phyloP scores from a whole-genome alignment of 768 basidiomycete genomes.

The Tephrocybe sp. region DNA sequence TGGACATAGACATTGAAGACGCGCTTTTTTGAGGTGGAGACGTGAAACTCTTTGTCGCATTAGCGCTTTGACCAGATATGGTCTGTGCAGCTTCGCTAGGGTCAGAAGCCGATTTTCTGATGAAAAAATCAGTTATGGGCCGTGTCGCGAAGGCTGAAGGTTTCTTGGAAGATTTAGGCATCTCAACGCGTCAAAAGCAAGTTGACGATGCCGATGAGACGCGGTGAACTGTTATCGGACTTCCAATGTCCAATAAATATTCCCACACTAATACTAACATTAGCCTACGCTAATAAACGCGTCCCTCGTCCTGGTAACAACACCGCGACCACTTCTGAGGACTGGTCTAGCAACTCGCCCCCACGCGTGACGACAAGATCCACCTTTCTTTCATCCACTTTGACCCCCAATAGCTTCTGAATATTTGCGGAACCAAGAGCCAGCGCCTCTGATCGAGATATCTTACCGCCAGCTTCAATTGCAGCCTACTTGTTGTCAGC shows the following conservation, averaged over 20 bases:
- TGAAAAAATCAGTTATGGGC: conserved; percentile 48
- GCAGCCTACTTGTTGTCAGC: conserved; percentile 31
- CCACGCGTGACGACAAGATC: conserved; percentile 60
- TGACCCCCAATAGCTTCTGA: conserved; percentile 35
- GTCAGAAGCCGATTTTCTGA: conserved; percentile 23
- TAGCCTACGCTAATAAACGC: conserved; percentile 9
- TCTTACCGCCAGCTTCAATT: conserved; percentile 36
- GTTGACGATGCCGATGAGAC: conserved; percentile 11
- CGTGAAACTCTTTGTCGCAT: background rate
- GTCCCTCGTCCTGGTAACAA: conserved; percentile 37
- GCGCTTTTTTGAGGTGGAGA: conserved; percentile 7
- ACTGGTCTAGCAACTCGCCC: conserved; percentile 47
- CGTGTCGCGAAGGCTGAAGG: conserved; percentile 19
- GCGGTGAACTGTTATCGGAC: conserved; percentile 8
- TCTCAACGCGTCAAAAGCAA: conserved; percentile 10
- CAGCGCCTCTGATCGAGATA: conserved; percentile 40
- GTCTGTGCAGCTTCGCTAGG: conserved; percentile 12
- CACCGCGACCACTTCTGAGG: conserved; percentile 49
- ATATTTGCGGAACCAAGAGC: conserved; percentile 48
- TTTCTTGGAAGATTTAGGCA: conserved; percentile 29
- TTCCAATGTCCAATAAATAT: conserved; percentile 6
- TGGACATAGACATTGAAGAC: conserved; percentile 8
- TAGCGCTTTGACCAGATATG: conserved; percentile 12
- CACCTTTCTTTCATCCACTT: conserved; percentile 27
- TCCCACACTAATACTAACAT: background rate